Evolutionary conservation across 768 basidiomycete genomes (phyloP).

Genomic region (Erythrobasidium yunnanense): DNA sequence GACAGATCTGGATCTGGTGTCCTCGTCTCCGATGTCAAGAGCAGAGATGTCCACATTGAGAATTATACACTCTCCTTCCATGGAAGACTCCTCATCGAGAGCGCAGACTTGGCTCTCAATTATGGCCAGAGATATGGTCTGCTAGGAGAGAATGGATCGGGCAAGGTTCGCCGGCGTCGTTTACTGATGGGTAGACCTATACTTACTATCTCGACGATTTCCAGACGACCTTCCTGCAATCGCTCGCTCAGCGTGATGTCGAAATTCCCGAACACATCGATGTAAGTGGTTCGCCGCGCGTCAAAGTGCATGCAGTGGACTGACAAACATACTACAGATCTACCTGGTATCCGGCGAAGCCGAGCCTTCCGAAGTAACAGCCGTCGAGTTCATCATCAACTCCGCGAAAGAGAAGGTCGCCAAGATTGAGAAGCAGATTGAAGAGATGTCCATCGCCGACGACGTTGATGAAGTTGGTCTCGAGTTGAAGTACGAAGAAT

Average conservation of each 20-base stretch:
- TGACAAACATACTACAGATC: constrained; percentile 46
- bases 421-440: constrained; percentile 80
- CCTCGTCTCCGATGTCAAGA: constrained; percentile 78
- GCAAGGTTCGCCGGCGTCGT: constrained; percentile 56
- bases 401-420: constrained; percentile 90
- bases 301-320: background rate
- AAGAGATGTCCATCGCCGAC: constrained; percentile 82
- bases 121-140: constrained; percentile 88
- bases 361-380: constrained; percentile 87
- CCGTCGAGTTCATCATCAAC: constrained; percentile 89
- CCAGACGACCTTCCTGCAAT: constrained; percentile 90
- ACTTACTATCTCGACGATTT: background rate
- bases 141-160: constrained; percentile 94
- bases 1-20: constrained; percentile 78
- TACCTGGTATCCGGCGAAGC: constrained; percentile 94
- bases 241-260: constrained; percentile 88
- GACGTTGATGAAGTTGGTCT: constrained; percentile 76
- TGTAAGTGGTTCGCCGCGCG: constrained; percentile 35
- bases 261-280: constrained; percentile 90
- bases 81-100: constrained; percentile 58
- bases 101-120: constrained; percentile 64
- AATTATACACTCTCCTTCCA: constrained; percentile 93
- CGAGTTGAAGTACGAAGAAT: constrained; percentile 81
- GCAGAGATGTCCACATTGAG: constrained; percentile 95
- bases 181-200: background rate